These are phyloP conservation scores for Gracilaria gracilis DNA, from an alignment of 23 red algal genomes.

Conservation along the genomic window DNA sequence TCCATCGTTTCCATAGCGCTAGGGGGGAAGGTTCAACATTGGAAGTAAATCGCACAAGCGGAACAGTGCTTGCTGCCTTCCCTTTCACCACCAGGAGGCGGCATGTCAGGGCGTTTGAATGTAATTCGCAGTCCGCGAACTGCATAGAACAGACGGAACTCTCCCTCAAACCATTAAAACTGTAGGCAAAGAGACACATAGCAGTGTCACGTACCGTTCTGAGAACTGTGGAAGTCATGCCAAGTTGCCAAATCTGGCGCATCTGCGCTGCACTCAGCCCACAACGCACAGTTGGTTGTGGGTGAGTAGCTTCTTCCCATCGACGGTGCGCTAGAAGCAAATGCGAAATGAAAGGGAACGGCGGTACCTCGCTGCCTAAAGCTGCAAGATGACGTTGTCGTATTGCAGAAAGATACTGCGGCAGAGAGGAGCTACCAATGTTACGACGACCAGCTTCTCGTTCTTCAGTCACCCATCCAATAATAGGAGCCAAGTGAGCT, in stretches of 20 bases:
- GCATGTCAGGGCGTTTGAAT: background rate
- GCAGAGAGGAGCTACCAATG: background rate
- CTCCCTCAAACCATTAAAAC: slow-evolving; percentile 17
- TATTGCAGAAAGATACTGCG: background rate
- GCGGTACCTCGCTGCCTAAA: background rate
- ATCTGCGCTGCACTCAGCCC: background rate
- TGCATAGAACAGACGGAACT: slow-evolving; percentile 26
- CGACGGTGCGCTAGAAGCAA: background rate
- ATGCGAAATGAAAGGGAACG: background rate
- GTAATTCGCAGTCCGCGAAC: background rate
- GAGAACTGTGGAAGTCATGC: background rate
- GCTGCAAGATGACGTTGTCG: background rate
- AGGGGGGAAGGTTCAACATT: background rate
- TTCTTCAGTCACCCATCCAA: slow-evolving; percentile 7
- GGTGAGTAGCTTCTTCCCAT: background rate
- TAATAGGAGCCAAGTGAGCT: background rate
- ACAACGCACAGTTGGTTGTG: background rate
- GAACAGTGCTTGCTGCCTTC: background rate
- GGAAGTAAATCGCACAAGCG: background rate
- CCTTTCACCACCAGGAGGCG: slow-evolving; percentile 21
- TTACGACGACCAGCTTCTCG: background rate
- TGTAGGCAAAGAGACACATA: background rate
- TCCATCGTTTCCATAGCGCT: slow-evolving; percentile 15
- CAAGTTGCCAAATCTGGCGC: slow-evolving; percentile 18
- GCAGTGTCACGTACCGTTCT: background rate